Evolutionary conservation across 2,329 filamentous ascomycete genomes (phyloP).

Genomic region (Hypoxylon sp.): DNA sequence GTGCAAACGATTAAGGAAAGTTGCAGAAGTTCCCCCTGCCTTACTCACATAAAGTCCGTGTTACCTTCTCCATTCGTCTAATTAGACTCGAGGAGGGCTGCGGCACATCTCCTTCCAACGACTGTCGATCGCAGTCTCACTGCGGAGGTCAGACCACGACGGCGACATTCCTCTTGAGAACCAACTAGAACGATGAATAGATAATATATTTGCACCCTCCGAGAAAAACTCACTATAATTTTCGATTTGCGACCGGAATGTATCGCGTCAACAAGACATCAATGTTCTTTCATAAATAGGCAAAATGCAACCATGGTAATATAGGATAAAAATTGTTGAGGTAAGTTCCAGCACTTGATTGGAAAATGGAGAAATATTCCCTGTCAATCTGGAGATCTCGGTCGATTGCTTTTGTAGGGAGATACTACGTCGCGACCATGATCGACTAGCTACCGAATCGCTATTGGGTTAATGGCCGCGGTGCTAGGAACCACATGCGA

Average conservation of each 20-base stretch:
- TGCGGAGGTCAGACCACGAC: constrained; percentile 25
- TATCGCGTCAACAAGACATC: constrained; percentile 31
- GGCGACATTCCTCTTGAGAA: constrained; percentile 20
- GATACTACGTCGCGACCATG: constrained; percentile 36
- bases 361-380: constrained; percentile 31
- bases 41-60: constrained; percentile 30
- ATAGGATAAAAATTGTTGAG: constrained; percentile 42
- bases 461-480: constrained; percentile 29
- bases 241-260: constrained; percentile 4
- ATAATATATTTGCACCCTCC: constrained; percentile 27
- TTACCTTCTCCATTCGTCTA: constrained; percentile 40
- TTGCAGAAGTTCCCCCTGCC: constrained; percentile 24
- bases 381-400: constrained; percentile 29
- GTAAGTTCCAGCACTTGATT: constrained; percentile 33
- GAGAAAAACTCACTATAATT: constrained; percentile 4
- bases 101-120: constrained; percentile 16
- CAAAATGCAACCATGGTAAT: constrained; percentile 45
- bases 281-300: constrained; percentile 39
- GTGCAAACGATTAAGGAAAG: constrained; percentile 35
- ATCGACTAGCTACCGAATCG: constrained; percentile 28
- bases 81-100: constrained; percentile 28
- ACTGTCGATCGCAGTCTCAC: constrained; percentile 31
- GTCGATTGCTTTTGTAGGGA: constrained; percentile 23
- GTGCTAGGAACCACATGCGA: constrained; percentile 29
- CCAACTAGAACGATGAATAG: constrained; percentile 15